These are phyloP conservation scores for Phaffia australis DNA, from an alignment of 768 basidiomycete species.

Conservation along the genomic window DNA sequence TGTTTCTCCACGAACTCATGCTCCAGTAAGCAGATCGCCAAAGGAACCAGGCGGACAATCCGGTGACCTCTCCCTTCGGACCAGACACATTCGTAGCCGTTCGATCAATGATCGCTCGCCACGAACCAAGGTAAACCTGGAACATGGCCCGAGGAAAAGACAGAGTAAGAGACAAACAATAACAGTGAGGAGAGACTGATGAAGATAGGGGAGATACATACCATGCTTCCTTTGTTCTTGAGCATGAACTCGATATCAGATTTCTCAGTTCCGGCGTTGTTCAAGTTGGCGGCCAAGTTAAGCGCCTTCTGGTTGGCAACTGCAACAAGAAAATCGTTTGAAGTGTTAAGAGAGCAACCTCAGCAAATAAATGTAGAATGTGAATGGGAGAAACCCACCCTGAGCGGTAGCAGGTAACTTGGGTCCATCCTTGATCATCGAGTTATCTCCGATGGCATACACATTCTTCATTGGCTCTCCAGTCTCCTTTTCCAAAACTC, in stretches of 20 bases:
- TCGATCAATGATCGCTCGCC: constrained; percentile 24
- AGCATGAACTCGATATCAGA: constrained; percentile 47
- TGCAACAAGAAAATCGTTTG: constrained; percentile 32
- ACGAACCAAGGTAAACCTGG: constrained; percentile 17
- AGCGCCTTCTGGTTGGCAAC: constrained; percentile 68
- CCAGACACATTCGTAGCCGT: constrained; percentile 16
- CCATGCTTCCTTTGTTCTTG: constrained; percentile 61
- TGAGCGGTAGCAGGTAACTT: constrained; percentile 73
- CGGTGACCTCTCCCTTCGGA: constrained; percentile 22
- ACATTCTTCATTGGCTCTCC: constrained; percentile 54
- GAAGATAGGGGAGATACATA: constrained; percentile 33
- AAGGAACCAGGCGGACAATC: constrained; percentile 23
- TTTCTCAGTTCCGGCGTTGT: constrained; percentile 49
- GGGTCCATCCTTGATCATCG: constrained; percentile 46
- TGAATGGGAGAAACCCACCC: constrained; percentile 41
- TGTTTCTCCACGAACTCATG: constrained; percentile 24
- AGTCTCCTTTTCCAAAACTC: constrained; percentile 48
- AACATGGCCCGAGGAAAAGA: too few species aligned
- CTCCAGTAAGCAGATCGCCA: constrained; percentile 27
- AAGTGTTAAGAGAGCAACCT: neutral
- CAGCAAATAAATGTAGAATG: neutral
- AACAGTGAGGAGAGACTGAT: constrained; percentile 46
- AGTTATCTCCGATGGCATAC: constrained; percentile 73
- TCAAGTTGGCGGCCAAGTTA: constrained; percentile 57
- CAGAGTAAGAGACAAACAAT: constrained; percentile 39